Evolutionary conservation across 306 rosid species (phyloP).

Genomic region (Cicer cuneatum): DNA sequence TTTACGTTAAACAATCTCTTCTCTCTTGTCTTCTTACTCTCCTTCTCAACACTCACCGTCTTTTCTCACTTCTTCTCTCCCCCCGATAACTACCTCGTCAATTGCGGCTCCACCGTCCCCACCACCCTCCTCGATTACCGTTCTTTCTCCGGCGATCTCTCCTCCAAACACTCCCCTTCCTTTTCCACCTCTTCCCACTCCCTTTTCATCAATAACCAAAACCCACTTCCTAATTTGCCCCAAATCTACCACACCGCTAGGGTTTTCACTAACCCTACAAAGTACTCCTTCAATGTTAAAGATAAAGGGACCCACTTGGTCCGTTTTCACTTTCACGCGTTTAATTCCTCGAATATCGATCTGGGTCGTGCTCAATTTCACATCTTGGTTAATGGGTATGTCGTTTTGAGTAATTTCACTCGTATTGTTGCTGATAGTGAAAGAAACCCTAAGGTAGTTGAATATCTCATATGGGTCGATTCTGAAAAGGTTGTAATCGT

Average conservation of each 20-base stretch:
- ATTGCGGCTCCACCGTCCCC: conserved; percentile 68
- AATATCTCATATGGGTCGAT: conserved; percentile 65
- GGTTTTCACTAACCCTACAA: conserved; percentile 66
- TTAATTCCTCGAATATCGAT: conserved; percentile 55
- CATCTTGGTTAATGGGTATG: conserved; percentile 64
- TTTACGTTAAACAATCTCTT: conserved; percentile 28
- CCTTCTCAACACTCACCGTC: conserved; percentile 42
- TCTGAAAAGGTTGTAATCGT: conserved; percentile 57
- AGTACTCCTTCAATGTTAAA: conserved; percentile 62
- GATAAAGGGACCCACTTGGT: conserved; percentile 79
- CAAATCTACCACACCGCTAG: conserved; percentile 70
- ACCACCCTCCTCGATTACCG: conserved; percentile 66
- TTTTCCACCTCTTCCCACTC: conserved; percentile 51
- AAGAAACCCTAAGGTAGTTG: conserved; percentile 56
- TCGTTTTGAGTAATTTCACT: conserved; percentile 58
- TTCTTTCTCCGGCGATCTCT: conserved; percentile 61
- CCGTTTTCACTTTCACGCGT: conserved; percentile 76
- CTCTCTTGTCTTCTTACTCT: conserved; percentile 43
- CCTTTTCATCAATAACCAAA: conserved; percentile 51
- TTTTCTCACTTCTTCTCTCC: conserved; percentile 70
- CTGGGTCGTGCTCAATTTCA: conserved; percentile 62
- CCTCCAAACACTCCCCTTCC: conserved; percentile 26
- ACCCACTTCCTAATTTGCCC: conserved; percentile 47
- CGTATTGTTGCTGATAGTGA: conserved; percentile 6
- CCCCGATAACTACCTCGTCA: conserved; percentile 77